These are phyloP conservation scores for Rhizoclosmatium sp. DNA, from an alignment of 192 early-diverging fungal species.

Conservation along the genomic window DNA sequence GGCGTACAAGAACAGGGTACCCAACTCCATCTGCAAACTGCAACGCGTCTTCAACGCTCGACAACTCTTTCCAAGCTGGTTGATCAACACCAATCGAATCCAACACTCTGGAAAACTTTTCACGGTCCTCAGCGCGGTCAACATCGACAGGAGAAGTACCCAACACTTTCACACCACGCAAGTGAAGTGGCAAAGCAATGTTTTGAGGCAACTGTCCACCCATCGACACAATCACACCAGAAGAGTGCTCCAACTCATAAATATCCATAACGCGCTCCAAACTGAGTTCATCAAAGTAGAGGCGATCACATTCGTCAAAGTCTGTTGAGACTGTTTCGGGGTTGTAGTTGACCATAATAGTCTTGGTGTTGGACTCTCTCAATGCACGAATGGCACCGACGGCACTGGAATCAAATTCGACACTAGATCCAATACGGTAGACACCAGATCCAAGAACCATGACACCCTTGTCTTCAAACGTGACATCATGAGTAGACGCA, in stretches of 20 bases:
- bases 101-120: constrained; percentile 92
- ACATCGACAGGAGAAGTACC: constrained; percentile 92
- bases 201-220: constrained; percentile 98
- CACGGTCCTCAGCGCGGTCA: constrained; percentile 93
- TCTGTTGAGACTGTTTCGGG: constrained; percentile 98
- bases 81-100: constrained; percentile 96
- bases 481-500: constrained; percentile 83
- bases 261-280: constrained; percentile 97
- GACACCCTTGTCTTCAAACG: constrained; percentile 86
- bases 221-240: constrained; percentile 88
- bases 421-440: constrained; percentile 95
- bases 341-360: constrained; percentile 99
- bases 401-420: constrained; percentile 97
- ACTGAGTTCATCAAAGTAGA: constrained; percentile 97
- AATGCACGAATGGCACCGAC: constrained; percentile 74
- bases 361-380: constrained; percentile 78
- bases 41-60: constrained; percentile 82
- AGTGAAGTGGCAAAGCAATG: constrained; percentile 86
- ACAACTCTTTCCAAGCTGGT: constrained; percentile 95
- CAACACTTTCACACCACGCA: constrained; percentile 80
- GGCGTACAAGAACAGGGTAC: constrained; percentile 94
- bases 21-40: constrained; percentile 60
- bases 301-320: constrained; percentile 96
- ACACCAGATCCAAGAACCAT: constrained; percentile 98
- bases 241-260: constrained; percentile 84